Percentiles rank a stretch among this genome's conserved stretches.
These are phyloP conservation scores for Hypoxylon subgilvum DNA, from an alignment of 495 filamentous ascomycete genomes.

Conservation along the genomic window DNA sequence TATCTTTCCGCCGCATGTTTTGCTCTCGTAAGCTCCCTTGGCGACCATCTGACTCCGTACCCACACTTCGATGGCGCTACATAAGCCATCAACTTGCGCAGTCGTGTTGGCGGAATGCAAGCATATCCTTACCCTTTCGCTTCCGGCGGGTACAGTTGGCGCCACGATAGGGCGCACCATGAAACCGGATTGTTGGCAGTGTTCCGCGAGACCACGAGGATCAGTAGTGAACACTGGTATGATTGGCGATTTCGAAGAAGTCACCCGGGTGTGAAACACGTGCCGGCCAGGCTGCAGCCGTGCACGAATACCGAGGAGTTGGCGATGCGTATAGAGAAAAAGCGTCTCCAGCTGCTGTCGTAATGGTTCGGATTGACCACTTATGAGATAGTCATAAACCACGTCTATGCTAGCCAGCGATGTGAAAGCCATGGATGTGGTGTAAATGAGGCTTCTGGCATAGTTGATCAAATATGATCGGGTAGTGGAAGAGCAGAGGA, in stretches of 20 bases:
- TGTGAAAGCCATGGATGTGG: constrained; percentile 63
- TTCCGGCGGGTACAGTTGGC: constrained; percentile 61
- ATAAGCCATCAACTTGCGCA: constrained; percentile 52
- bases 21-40: not conserved
- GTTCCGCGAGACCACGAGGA: constrained; percentile 55
- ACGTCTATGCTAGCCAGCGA: constrained; percentile 56
- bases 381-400: constrained; percentile 56
- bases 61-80: constrained; percentile 53
- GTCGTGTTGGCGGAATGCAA: constrained; percentile 60
- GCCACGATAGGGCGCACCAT: constrained; percentile 62
- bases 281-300: constrained; percentile 12
- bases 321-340: constrained; percentile 37
- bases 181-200: constrained; percentile 58
- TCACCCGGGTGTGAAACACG: constrained; percentile 32
- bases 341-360: constrained; percentile 32
- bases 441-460: constrained; percentile 66
- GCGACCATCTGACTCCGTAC: constrained; percentile 11
- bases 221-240: constrained; percentile 51
- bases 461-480: constrained; percentile 69
- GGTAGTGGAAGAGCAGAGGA: constrained; percentile 55
- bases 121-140: constrained; percentile 59
- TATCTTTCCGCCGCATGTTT: not conserved
- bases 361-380: constrained; percentile 49
- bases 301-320: constrained; percentile 24
- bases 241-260: constrained; percentile 46